phyloP scores from a whole-genome alignment of 1,284 basidiomycete species.

The Tilletiaria anomala region DNA sequence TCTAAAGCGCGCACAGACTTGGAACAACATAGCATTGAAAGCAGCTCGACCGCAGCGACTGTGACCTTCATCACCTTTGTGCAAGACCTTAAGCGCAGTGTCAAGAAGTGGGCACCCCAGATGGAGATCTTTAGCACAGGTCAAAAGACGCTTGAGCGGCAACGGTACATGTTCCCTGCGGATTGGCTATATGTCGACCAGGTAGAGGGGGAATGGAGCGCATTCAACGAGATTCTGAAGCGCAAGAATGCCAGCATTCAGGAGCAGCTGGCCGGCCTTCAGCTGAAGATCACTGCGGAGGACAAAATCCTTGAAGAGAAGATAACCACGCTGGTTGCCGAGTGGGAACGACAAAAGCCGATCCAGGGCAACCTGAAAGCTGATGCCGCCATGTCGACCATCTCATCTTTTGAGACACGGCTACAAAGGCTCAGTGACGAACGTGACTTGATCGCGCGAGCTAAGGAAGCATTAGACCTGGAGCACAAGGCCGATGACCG shows the following conservation, averaged over 20 bases:
- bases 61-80: slow-evolving; percentile 98
- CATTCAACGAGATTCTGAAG: slow-evolving; percentile 92
- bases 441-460: slow-evolving; percentile 79
- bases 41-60: slow-evolving; percentile 68
- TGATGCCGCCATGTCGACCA: slow-evolving; percentile 84
- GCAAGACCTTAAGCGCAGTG: slow-evolving; percentile 93
- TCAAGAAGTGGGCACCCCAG: slow-evolving; percentile 90
- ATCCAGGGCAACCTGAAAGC: slow-evolving; percentile 91
- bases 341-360: slow-evolving; percentile 91
- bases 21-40: slow-evolving; percentile 65
- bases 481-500: slow-evolving; percentile 79
- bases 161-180: slow-evolving; percentile 85
- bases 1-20: slow-evolving; percentile 83
- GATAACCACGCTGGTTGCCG: slow-evolving; percentile 58
- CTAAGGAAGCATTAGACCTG: slow-evolving; percentile 90
- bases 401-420: slow-evolving; percentile 83
- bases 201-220: slow-evolving; percentile 91
- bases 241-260: slow-evolving; percentile 96
- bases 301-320: slow-evolving; percentile 75
- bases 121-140: slow-evolving; percentile 84
- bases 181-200: slow-evolving; percentile 99
- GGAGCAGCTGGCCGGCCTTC: slow-evolving; percentile 88
- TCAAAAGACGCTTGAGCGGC: slow-evolving; percentile 91
- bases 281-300: slow-evolving; percentile 97
- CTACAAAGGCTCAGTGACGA: slow-evolving; percentile 79